These are phyloP conservation scores for Xanthoceras sorbifolium DNA, from an alignment of 345 rosid species.

Conservation along the genomic window DNA sequence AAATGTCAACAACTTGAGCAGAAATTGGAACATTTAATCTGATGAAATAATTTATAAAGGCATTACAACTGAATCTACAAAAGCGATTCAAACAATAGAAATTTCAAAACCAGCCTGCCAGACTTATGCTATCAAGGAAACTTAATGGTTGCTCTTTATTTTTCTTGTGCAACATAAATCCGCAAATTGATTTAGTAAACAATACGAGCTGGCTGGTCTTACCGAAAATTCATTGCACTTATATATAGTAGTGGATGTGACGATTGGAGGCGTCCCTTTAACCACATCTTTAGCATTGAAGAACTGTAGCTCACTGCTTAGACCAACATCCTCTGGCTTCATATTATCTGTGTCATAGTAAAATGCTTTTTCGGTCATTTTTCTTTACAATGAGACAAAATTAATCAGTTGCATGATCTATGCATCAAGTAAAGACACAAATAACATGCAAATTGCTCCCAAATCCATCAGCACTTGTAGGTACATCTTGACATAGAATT, in stretches of 20 bases:
- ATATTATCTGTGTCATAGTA: constrained; percentile 44
- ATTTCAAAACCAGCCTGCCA: neutral
- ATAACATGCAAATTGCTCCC: neutral
- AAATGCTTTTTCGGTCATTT: neutral
- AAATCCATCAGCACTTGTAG: neutral
- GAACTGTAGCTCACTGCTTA: constrained; percentile 43
- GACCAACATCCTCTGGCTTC: constrained; percentile 67
- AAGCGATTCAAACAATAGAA: too few relatives aligned
- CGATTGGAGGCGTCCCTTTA: constrained; percentile 48
- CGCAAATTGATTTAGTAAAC: neutral
- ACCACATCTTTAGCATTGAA: constrained; percentile 32
- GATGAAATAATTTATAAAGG: too few relatives aligned
- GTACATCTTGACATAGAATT: too few relatives aligned
- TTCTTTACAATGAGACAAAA: neutral
- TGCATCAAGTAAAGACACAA: neutral
- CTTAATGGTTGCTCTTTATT: neutral
- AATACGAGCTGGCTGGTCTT: constrained; percentile 7
- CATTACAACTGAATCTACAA: too few relatives aligned
- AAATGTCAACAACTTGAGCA: neutral
- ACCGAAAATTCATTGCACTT: constrained; percentile 58
- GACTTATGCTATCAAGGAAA: neutral
- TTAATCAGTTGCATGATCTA: neutral
- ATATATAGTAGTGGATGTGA: constrained; percentile 53
- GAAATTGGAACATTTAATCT: neutral
- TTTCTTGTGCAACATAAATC: neutral